A percentile compares a stretch with the other conserved stretches of the same genome.
phyloP scores from a whole-genome alignment of 2,329 filamentous ascomycete species.

The Colletotrichum caudatum region DNA sequence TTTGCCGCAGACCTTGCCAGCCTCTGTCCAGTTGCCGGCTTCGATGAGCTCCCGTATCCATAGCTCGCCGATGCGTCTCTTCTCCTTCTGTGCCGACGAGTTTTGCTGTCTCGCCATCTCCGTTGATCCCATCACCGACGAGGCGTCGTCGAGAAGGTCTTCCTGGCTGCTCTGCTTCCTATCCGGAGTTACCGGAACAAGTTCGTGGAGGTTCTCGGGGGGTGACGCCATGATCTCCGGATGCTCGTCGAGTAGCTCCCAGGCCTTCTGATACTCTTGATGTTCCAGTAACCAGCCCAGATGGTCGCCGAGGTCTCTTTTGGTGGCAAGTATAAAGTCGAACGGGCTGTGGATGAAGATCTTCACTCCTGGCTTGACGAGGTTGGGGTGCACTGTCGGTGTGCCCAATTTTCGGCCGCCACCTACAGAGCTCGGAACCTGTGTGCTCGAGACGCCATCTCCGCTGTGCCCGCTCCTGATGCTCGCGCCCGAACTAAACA shows the following conservation, averaged over 20 bases:
- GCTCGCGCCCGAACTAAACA: conserved; percentile 90
- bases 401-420: conserved; percentile 47
- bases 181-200: conserved; percentile 56
- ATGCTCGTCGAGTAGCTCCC: conserved; percentile 89
- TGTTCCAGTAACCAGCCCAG: conserved; percentile 87
- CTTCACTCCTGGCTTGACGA: conserved; percentile 71
- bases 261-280: conserved; percentile 84
- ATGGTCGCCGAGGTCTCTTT: conserved; percentile 87
- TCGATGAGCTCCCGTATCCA: conserved; percentile 91
- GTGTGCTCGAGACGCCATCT: conserved; percentile 67
- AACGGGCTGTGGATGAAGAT: conserved; percentile 97
- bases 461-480: conserved; percentile 72
- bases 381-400: conserved; percentile 60
- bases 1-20: conserved; percentile 84
- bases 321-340: conserved; percentile 93
- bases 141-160: conserved; percentile 81
- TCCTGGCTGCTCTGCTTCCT: conserved; percentile 58
- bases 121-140: conserved; percentile 72
- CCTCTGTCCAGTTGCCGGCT: conserved; percentile 78
- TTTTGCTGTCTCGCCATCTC: conserved; percentile 33
- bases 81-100: conserved; percentile 78
- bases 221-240: conserved; percentile 74
- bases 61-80: conserved; percentile 88
- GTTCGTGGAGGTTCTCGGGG: conserved; percentile 55
- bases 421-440: conserved; percentile 54